Evolutionary conservation across 2,329 filamentous ascomycete species (phyloP).

Genomic region (Cercospora nicotianae): DNA sequence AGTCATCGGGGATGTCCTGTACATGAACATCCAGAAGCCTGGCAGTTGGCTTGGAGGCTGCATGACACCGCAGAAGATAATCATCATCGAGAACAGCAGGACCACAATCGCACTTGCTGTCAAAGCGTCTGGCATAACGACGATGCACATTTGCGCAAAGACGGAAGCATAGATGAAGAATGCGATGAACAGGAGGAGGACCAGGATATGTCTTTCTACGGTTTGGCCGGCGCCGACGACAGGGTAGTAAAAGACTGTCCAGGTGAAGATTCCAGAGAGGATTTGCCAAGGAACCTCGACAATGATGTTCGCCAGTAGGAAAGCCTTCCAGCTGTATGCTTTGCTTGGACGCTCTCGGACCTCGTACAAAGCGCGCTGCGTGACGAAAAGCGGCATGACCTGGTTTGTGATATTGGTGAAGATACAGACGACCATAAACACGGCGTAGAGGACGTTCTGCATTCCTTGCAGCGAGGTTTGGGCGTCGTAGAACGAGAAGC

Average conservation of each 20-base stretch:
- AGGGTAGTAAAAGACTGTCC: slow-evolving; percentile 66
- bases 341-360: slow-evolving; percentile 64
- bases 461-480: slow-evolving; percentile 43
- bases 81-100: slow-evolving; percentile 66
- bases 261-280: slow-evolving; percentile 63
- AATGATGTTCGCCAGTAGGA: slow-evolving; percentile 68
- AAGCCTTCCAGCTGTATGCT: slow-evolving; percentile 72
- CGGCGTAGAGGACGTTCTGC: slow-evolving; percentile 50
- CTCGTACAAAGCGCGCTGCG: slow-evolving; percentile 60
- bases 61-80: slow-evolving; percentile 69
- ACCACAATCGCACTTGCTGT: slow-evolving; percentile 72
- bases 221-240: slow-evolving; percentile 60
- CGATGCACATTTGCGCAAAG: slow-evolving; percentile 73
- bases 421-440: slow-evolving; percentile 51
- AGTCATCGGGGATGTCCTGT: slow-evolving; percentile 74
- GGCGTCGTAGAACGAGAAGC: slow-evolving; percentile 47
- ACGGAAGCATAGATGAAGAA: slow-evolving; percentile 70
- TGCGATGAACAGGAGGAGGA: slow-evolving; percentile 70
- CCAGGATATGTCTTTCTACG: slow-evolving; percentile 70
- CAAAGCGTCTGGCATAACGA: slow-evolving; percentile 70
- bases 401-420: slow-evolving; percentile 53
- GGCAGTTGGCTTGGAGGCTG: slow-evolving; percentile 61
- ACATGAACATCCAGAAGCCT: slow-evolving; percentile 78
- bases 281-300: slow-evolving; percentile 70
- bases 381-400: slow-evolving; percentile 61